Conservation (phyloP, 129 eudicot genomes). For the Helichrysum umbraculigerum region DNA sequence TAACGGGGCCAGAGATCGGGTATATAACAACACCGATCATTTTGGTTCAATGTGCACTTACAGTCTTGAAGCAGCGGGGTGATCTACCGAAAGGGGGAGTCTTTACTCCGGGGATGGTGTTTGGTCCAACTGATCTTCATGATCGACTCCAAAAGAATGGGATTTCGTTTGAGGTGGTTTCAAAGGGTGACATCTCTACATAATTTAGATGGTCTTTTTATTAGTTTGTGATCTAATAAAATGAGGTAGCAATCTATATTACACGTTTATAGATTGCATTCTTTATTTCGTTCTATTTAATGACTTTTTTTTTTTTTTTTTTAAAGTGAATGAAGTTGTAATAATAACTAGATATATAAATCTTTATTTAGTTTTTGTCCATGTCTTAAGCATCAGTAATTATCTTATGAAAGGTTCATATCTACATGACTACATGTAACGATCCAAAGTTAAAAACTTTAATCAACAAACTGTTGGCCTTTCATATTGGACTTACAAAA, state of each 20-base stretch:
- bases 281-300: neutral
- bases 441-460: too few species aligned
- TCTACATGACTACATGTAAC: too few species aligned
- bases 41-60: constrained; percentile 70
- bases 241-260: too few species aligned
- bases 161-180: constrained; percentile 76
- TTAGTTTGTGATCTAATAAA: too few species aligned
- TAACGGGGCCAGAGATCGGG: constrained; percentile 82
- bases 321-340: neutral
- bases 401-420: too few species aligned
- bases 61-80: constrained; percentile 53
- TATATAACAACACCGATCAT: constrained; percentile 79
- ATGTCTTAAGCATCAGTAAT: too few species aligned
- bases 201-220: too few species aligned
- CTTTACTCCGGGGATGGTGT: constrained; percentile 61
- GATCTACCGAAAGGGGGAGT: constrained; percentile 85
- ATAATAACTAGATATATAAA: too few species aligned
- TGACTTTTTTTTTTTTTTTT: neutral
- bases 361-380: too few species aligned
- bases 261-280: neutral
- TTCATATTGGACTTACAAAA: too few species aligned
- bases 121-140: constrained; percentile 81
- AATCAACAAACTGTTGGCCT: too few species aligned
- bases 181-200: constrained; percentile 40
- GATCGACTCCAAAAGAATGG: constrained; percentile 76